Evolutionary conservation across 2,329 filamentous ascomycete species (phyloP), one percentile per base, ranked within the genome.

Genomic region (Pyricularia pennisetigena): DNA sequence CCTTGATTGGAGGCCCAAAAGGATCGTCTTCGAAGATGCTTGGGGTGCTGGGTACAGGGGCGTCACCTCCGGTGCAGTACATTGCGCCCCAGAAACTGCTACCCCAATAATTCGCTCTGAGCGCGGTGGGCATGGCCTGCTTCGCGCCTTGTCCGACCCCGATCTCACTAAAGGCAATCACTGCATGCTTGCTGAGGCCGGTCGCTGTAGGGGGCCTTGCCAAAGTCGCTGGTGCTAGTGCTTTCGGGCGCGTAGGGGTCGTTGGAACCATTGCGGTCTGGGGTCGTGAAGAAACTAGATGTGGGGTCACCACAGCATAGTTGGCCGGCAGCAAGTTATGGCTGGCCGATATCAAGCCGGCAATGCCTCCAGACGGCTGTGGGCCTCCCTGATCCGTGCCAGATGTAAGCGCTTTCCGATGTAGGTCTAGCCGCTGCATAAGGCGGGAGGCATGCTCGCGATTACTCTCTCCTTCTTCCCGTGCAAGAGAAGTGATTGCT

Each of bases 61-160:
- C 0, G 69, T 74, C 24, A 65, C 70, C 10, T 71, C 70, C 70
- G 10, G 74, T 71, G 9, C 72, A 73, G 68, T 78, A 78, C 41
- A 77, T 73, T 0, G 75, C 73, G 62, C 76, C 78, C 92, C 93
- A 97, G 64, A 93, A 89, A 68, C 88, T 90, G 74, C 89, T 96
- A 66, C 94, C 94, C 94, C 94, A 98, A 68, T 96, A 86, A 76
- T 98, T 98, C 35, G 94, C 94, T 82, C 97, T 87, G 70, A 97
- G 88, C 16, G 92, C 93, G 66, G 91, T 91, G 0, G 94, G 92
- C 78, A 97, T 87, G 26, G 86, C 86, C 61, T 90, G 87, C n/a
- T 84, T 84, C 64, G 82, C 86, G n/a, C 88, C 88, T 23, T 88
- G 78, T 3, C 85, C 85, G 68, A 93, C 82, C 1, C 88, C 87